These are phyloP conservation scores for Penicillium silybi DNA, from an alignment of 495 filamentous ascomycete species.

Conservation along the genomic window DNA sequence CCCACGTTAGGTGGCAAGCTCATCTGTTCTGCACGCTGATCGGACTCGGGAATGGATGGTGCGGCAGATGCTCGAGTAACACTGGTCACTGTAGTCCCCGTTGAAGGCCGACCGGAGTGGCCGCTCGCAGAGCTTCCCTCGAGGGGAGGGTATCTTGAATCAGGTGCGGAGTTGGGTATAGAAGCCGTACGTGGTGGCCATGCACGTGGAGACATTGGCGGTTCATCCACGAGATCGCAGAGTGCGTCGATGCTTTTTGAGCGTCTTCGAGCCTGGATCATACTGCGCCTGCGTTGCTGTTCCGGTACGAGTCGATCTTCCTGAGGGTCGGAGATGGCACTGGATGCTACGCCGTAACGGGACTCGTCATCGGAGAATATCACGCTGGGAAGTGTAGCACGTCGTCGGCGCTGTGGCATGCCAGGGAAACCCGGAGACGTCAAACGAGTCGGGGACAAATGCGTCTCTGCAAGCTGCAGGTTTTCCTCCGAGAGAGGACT, in stretches of 20 bases:
- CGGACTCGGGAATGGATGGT: constrained; percentile 18
- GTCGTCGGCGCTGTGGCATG: constrained; percentile 26
- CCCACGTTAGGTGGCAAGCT: constrained; percentile 40
- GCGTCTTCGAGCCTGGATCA: constrained; percentile 24
- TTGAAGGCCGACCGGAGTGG: constrained; percentile 25
- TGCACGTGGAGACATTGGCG: constrained; percentile 20
- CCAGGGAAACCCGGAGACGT: constrained; percentile 20
- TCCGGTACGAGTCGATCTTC: constrained; percentile 16
- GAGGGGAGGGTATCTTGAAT: constrained; percentile 22
- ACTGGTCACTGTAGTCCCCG: constrained; percentile 31
- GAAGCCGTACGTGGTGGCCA: constrained; percentile 28
- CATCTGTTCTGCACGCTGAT: constrained; percentile 19
- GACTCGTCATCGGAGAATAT: constrained; percentile 42
- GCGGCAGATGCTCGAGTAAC: constrained; percentile 21
- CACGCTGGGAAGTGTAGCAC: constrained; percentile 44
- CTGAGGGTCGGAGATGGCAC: constrained; percentile 24
- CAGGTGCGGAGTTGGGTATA: constrained; percentile 19
- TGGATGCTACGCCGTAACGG: constrained; percentile 27
- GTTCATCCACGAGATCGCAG: constrained; percentile 20
- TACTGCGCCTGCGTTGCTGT: constrained; percentile 14
- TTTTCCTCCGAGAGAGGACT: constrained; percentile 24
- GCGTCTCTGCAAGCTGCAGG: constrained; percentile 16
- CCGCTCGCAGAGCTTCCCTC: constrained; percentile 27
- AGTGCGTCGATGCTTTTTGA: constrained; percentile 33
- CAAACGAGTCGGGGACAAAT: constrained; percentile 23